Evolutionary conservation across 257 asterid species (phyloP).

Genomic region (Cordia subcordata): DNA sequence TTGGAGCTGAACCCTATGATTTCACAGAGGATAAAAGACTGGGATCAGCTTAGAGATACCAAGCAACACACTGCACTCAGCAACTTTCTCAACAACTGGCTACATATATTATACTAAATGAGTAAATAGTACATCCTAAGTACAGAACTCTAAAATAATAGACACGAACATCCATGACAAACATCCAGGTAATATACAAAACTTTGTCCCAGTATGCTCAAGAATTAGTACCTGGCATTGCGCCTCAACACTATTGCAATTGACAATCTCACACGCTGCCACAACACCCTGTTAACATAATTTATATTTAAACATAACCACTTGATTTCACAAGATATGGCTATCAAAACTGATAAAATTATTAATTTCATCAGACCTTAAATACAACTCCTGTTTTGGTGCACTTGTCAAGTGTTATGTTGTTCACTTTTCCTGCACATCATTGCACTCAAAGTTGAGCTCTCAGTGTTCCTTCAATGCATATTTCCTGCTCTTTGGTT

Average conservation of each 20-base stretch:
- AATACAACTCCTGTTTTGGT: slow-evolving; percentile 93
- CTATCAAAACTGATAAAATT: not conserved
- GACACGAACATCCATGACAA: too few species aligned
- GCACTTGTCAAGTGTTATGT: slow-evolving; percentile 96
- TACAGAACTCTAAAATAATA: too few species aligned
- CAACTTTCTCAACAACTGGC: not conserved
- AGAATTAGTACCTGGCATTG: slow-evolving; percentile 74
- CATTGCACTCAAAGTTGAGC: not conserved
- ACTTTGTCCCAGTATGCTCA: too few species aligned
- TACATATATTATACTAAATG: not conserved
- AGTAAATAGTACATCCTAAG: too few species aligned
- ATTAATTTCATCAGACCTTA: slow-evolving; percentile 45
- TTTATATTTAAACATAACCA: not conserved
- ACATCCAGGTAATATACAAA: too few species aligned
- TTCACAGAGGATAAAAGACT: slow-evolving; percentile 9
- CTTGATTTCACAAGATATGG: slow-evolving; percentile 4
- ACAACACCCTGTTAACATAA: slow-evolving; percentile 73
- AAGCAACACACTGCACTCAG: not conserved
- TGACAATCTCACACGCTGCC: slow-evolving; percentile 98
- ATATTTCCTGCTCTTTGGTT: not conserved
- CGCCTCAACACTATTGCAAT: slow-evolving; percentile 79
- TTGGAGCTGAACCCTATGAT: slow-evolving; percentile 85
- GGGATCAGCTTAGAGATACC: not conserved
- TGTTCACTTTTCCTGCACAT: slow-evolving; percentile 88
- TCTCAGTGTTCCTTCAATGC: too few species aligned